Evolutionary conservation across 805 yeast genomes (phyloP).

Genomic region (Myxozyma nipponensis): DNA sequence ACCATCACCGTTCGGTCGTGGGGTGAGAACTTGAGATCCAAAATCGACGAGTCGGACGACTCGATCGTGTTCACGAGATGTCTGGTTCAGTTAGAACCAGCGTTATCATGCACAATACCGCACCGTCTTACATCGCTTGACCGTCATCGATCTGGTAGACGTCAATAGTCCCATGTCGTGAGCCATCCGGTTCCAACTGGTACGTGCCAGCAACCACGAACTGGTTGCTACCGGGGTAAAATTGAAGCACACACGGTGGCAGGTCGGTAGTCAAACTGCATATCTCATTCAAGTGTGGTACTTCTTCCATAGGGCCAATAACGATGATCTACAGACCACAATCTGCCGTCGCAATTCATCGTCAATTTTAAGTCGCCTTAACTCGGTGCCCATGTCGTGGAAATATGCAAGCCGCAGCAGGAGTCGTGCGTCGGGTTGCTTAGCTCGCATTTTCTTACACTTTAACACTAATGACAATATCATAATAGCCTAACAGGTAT

Average conservation of each 20-base stretch:
- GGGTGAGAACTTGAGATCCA: slow-evolving; percentile 72
- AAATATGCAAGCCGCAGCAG: no score
- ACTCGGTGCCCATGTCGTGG: no score
- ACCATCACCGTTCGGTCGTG: slow-evolving; percentile 47
- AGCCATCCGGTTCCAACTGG: slow-evolving; percentile 56
- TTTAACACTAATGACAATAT: no score
- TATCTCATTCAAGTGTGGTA: background rate
- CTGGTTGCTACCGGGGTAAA: slow-evolving; percentile 49
- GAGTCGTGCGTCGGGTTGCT: no score
- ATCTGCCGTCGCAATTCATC: no score
- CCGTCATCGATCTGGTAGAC: slow-evolving; percentile 40
- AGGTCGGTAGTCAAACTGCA: slow-evolving; percentile 40
- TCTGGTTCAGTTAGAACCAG: slow-evolving; percentile 11
- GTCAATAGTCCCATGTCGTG: slow-evolving; percentile 62
- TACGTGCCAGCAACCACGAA: slow-evolving; percentile 74
- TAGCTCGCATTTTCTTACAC: no score
- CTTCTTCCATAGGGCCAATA: background rate
- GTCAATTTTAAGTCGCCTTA: no score
- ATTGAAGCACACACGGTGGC: slow-evolving; percentile 82
- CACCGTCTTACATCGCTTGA: slow-evolving; percentile 16
- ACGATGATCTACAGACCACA: no score
- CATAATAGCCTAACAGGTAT: no score
- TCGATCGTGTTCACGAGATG: slow-evolving; percentile 11
- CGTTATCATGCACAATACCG: slow-evolving; percentile 8
- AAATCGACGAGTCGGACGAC: slow-evolving; percentile 46